Evolutionary conservation across 169 alveolate species (phyloP), one percentile per base, ranked within the genome.

Genomic region (Cryptosporidium sp.): DNA sequence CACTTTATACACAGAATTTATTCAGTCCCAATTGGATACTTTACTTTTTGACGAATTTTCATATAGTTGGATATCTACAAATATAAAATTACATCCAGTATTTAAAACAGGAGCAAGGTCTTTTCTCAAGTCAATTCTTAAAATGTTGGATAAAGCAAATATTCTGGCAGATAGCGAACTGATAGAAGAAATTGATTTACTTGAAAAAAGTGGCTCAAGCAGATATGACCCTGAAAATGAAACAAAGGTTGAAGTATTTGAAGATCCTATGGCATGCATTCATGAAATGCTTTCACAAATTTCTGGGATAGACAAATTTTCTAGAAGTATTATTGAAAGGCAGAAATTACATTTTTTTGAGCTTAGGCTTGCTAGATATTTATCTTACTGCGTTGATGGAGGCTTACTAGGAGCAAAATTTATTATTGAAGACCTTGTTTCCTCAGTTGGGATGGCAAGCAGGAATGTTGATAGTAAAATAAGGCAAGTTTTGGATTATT

Each of bases 391-490:
- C 31, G 43, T 80, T 41, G 89, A 80, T 62, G 89, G 89, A 1
- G 89, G 89, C 8, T 65, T 80, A n/a, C 70, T 80, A 21, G 89
- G 89, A 80, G 68, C 89, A 26, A 59, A 65, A 39, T 80, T 80
- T 29, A 48, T 80, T 18, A 41, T 80, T 23, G 89, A 80, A 29
- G 89, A 80, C 26, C 68, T 80, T 18, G 74, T 80, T 39, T 59
- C 89, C 1, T 21, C 75, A 1, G 80, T 80, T 41, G 89, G 89
- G 37, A 59, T 45, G 89, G 23, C 89, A 41, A 65, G 26, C 8
- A 59, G 67, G 37, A 62, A 39, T 10, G 50, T 62, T 37, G 89
- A 80, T 45, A 80, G 65, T 39, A 80, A 80, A 59, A 39, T 80
- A 61, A 80, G 71, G 69, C 89, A 80, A 45, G 75, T 80, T 14